A percentile compares a stretch with the other conserved stretches of the same genome.
Evolutionary conservation across 257 asterid genomes (phyloP).

Genomic region (Przewalskia tangutica): DNA sequence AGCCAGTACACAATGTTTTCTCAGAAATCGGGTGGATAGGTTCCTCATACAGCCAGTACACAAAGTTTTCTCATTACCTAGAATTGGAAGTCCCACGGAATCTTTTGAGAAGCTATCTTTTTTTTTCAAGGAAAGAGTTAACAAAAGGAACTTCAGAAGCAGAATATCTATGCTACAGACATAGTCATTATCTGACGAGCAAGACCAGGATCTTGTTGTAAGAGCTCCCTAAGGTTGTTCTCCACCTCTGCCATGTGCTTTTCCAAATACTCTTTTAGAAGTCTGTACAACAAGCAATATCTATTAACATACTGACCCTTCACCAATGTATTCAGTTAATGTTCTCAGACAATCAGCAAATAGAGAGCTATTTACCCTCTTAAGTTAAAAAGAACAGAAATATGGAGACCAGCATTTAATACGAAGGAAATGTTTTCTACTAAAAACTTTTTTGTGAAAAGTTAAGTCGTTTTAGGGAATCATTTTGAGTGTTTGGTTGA

Average conservation of each 20-base stretch:
- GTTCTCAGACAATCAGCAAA: not conserved
- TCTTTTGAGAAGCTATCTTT: not conserved
- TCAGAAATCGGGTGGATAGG: no score
- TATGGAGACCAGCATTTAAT: not conserved
- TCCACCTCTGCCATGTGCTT: constrained; percentile 74
- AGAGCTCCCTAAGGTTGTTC: constrained; percentile 65
- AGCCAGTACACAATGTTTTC: not conserved
- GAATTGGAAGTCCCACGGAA: not conserved
- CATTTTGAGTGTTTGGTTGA: not conserved
- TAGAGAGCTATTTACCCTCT: not conserved
- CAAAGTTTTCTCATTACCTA: not conserved
- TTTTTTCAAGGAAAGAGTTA: not conserved
- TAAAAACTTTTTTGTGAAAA: not conserved
- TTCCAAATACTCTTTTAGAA: constrained; percentile 80
- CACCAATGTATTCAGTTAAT: not conserved
- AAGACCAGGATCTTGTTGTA: constrained; percentile 88
- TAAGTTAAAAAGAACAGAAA: not conserved
- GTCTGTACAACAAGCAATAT: constrained; percentile 32
- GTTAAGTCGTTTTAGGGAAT: not conserved
- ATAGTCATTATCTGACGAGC: constrained; percentile 94
- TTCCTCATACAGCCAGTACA: not conserved
- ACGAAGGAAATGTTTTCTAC: not conserved
- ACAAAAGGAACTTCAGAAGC: not conserved
- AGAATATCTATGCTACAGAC: constrained; percentile 33
- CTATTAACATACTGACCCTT: not conserved